Conservation (phyloP, 495 filamentous ascomycete genomes). For the Aspergillus taichungensis region DNA sequence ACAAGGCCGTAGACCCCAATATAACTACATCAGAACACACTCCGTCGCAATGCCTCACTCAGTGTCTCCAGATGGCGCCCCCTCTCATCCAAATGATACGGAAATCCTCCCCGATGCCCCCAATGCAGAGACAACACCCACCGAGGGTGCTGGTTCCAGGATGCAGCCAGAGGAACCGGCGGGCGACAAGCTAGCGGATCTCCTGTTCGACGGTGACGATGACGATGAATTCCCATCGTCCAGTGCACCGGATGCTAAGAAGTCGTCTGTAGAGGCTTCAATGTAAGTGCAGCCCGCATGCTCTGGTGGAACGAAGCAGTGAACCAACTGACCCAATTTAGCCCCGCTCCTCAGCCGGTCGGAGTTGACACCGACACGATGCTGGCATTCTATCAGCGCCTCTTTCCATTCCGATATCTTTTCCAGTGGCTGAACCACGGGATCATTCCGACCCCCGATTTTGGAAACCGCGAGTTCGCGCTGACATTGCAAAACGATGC, state of each 20-base stretch:
- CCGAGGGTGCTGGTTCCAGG: slow-evolving; percentile 12
- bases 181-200: slow-evolving; percentile 66
- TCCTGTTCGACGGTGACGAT: slow-evolving; percentile 70
- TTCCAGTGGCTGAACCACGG: slow-evolving; percentile 99
- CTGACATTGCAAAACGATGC: slow-evolving; percentile 85
- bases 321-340: too few relatives aligned
- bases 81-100: slow-evolving; percentile 20
- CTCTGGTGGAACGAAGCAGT: too few relatives aligned
- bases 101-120: slow-evolving; percentile 36
- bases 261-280: slow-evolving; percentile 29
- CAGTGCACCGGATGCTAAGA: slow-evolving; percentile 36
- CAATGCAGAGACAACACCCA: slow-evolving; percentile 7
- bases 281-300: slow-evolving; percentile 23
- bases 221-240: slow-evolving; percentile 67
- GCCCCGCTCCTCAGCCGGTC: slow-evolving; percentile 18
- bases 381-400: slow-evolving; percentile 86
- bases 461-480: slow-evolving; percentile 88
- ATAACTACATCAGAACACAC: not conserved
- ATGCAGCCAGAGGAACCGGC: slow-evolving; percentile 16
- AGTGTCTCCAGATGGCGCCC: slow-evolving; percentile 27
- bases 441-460: slow-evolving; percentile 74
- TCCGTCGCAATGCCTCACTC: slow-evolving; percentile 44
- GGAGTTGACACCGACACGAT: slow-evolving; percentile 71
- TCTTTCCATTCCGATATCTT: slow-evolving; percentile 90
- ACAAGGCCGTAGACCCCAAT: not conserved